Evolutionary conservation across 352 stramenopile genomes (phyloP).

Genomic region (Phytopythium vexans): DNA sequence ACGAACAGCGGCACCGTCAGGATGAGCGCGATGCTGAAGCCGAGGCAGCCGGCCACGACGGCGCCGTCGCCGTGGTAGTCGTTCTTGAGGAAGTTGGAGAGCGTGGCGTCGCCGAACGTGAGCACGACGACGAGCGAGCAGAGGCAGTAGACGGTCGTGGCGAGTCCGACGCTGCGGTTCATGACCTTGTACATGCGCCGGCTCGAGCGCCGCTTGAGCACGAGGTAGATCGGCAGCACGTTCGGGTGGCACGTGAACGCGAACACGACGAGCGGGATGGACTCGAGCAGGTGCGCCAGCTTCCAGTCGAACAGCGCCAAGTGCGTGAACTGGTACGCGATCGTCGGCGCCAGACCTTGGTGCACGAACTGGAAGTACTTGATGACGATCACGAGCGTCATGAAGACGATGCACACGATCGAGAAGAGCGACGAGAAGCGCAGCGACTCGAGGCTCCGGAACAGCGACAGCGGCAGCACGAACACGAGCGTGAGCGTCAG

Average conservation of each 20-base stretch:
- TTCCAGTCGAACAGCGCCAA: constrained; percentile 71
- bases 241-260: constrained; percentile 89
- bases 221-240: constrained; percentile 85
- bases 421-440: constrained; percentile 88
- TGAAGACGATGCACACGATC: constrained; percentile 86
- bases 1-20: constrained; percentile 84
- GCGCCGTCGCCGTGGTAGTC: constrained; percentile 76
- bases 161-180: constrained; percentile 79
- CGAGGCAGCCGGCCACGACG: constrained; percentile 63
- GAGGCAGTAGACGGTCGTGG: constrained; percentile 69
- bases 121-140: constrained; percentile 83
- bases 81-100: constrained; percentile 87
- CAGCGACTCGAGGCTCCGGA: constrained; percentile 78
- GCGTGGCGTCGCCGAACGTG: constrained; percentile 75
- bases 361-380: constrained; percentile 90
- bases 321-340: constrained; percentile 72
- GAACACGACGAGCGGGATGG: constrained; percentile 84
- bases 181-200: constrained; percentile 88
- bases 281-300: constrained; percentile 55
- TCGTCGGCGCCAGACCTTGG: constrained; percentile 49
- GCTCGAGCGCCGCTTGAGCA: constrained; percentile 83
- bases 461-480: constrained; percentile 78
- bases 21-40: constrained; percentile 81
- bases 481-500: constrained; percentile 55
- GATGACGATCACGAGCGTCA: constrained; percentile 83